phyloP scores from a whole-genome alignment of 495 filamentous ascomycete genomes.

The Penicillium ochrochloron region DNA sequence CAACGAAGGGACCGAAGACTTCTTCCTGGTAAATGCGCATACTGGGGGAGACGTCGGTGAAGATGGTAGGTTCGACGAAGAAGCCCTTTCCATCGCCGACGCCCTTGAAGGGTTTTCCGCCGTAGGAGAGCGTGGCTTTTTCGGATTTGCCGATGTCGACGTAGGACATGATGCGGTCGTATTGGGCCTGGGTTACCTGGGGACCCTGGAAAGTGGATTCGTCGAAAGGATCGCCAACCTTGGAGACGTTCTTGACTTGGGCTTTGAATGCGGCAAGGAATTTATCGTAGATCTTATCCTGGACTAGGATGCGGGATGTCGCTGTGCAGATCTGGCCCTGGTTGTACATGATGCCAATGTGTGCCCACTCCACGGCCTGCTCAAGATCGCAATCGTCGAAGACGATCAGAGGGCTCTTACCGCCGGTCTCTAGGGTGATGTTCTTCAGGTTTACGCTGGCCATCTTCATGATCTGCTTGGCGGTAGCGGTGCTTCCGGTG shows the following conservation, averaged over 20 bases:
- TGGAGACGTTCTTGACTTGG: slow-evolving; percentile 73
- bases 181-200: slow-evolving; percentile 83
- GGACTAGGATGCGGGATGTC: slow-evolving; percentile 81
- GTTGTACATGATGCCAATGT: slow-evolving; percentile 72
- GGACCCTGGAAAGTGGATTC: slow-evolving; percentile 80
- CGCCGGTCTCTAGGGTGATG: slow-evolving; percentile 77
- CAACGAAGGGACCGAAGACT: slow-evolving; percentile 62
- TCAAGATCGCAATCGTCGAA: slow-evolving; percentile 88
- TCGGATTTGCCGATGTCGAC: slow-evolving; percentile 83
- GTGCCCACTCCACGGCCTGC: slow-evolving; percentile 83
- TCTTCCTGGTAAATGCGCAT: slow-evolving; percentile 58
- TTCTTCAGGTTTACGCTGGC: slow-evolving; percentile 59
- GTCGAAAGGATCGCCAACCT: slow-evolving; percentile 85
- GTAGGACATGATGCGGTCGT: slow-evolving; percentile 84
- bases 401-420: slow-evolving; percentile 81
- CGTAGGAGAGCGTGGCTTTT: slow-evolving; percentile 64
- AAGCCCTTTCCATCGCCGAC: slow-evolving; percentile 47
- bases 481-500: slow-evolving; percentile 82
- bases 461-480: slow-evolving; percentile 86
- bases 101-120: slow-evolving; percentile 70
- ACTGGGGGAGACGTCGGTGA: slow-evolving; percentile 47
- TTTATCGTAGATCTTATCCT: slow-evolving; percentile 83
- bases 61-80: slow-evolving; percentile 58
- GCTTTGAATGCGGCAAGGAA: slow-evolving; percentile 77
- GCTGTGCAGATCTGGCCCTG: slow-evolving; percentile 91